Base-by-base conservation (phyloP, 805 yeast species). In the Saccharomyces kudriavzevii region DNA sequence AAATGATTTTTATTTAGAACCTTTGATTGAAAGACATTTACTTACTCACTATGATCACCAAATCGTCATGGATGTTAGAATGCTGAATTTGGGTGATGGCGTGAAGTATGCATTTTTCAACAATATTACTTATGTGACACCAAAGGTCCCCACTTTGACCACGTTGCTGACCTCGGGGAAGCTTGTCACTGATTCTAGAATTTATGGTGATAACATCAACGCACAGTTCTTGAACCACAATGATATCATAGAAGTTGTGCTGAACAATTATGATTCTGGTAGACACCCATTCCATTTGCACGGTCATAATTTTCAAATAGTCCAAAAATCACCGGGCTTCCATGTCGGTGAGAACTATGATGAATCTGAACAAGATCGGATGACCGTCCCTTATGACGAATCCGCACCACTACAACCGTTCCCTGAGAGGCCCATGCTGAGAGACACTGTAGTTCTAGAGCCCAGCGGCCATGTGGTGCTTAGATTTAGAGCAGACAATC, bases 261-360 rank as follows among this genome's bases (percentile, higher is more conserved):
- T 90, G 47, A 86, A 89, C 66, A 91, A 90, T 65, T 77, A 75
- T 63, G 97, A 90, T 67, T 83, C 85, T 3, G 87, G 89, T 55
- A 83, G 83, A 58, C 91, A 85, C 68, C 89, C 89, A 24, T 85
- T 85, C 81, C 91, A 85, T 67, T 75, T 85, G 60, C 91, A 85
- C 63, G 91, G 91, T 14, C 90, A 85, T 64, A 76, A 69, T 49
- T 84, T 85, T 74, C 89, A 84, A 70, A 68, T 85, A 24, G 71
- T 85, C 43, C 75, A 75, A 49, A 78, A 82, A 65, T 80, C 81
- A 3, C 71, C 67, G 20, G 79, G 74, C 1, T 76, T 73, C 53
- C 79, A 71, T 30, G 87, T 83, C 40, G 80, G 75, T 49, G 69
- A 71, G 24, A 50, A 53, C 24, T 59, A 55, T 20, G 57, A 60